A percentile compares a stretch with the other conserved stretches of the same genome.
These are phyloP conservation scores for Clarireedia hainanense DNA, from an alignment of 2,329 filamentous ascomycete species.

Conservation along the genomic window DNA sequence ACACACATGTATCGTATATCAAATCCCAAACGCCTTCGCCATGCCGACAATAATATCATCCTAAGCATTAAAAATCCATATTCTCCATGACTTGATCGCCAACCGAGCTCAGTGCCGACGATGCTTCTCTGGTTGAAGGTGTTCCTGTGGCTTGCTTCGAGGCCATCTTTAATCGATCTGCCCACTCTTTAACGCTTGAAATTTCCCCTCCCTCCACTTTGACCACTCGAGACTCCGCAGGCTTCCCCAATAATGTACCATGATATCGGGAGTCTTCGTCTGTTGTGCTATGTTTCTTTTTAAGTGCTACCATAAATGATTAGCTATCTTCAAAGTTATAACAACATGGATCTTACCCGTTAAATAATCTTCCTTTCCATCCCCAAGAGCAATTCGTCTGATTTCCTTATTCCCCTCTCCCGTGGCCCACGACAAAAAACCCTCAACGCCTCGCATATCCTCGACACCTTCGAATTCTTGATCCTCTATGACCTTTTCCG, in stretches of 20 bases:
- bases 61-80: constrained; percentile 24
- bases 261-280: constrained; percentile 81
- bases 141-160: constrained; percentile 9
- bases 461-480: constrained; percentile 60
- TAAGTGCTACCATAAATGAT: constrained; percentile 51
- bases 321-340: constrained; percentile 5
- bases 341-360: constrained; percentile 38
- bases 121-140: constrained; percentile 23
- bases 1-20: constrained; percentile 14
- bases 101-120: constrained; percentile 28
- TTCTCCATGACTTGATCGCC: constrained; percentile 27
- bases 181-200: constrained; percentile 62
- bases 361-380: constrained; percentile 61
- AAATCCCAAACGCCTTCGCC: constrained; percentile 25
- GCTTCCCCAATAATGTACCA: constrained; percentile 73
- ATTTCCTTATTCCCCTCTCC: constrained; percentile 73
- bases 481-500: constrained; percentile 58
- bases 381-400: constrained; percentile 64
- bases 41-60: constrained; percentile 17
- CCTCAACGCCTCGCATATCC: constrained; percentile 68
- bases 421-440: constrained; percentile 71
- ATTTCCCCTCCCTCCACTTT: constrained; percentile 70
- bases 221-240: constrained; percentile 62
- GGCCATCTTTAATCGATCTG: constrained; percentile 31
- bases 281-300: constrained; percentile 87